These are phyloP conservation scores for Asterophora parasitica DNA, from an alignment of 768 basidiomycete species.

Conservation along the genomic window DNA sequence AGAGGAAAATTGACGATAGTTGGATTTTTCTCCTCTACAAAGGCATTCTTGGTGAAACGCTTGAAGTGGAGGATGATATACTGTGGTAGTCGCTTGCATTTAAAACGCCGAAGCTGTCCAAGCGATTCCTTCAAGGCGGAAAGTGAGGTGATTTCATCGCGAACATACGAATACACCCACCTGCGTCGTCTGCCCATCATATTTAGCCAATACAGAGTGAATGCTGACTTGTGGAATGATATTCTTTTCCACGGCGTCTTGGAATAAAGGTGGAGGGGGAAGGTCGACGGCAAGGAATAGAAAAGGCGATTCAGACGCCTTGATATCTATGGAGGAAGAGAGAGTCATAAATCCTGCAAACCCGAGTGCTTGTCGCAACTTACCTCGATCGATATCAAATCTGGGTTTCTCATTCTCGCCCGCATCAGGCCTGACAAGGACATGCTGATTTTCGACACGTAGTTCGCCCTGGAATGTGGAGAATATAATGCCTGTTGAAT, in stretches of 20 bases:
- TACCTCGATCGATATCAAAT: conserved; percentile 94
- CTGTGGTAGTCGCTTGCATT: conserved; percentile 82
- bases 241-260: conserved; percentile 94
- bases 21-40: conserved; percentile 98
- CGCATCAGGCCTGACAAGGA: conserved; percentile 75
- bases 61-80: conserved; percentile 96
- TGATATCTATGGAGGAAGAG: conserved; percentile 61
- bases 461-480: conserved; percentile 93
- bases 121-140: conserved; percentile 60
- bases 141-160: not conserved
- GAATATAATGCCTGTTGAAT: conserved; percentile 75
- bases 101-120: conserved; percentile 83
- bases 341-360: conserved; percentile 5
- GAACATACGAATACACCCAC: conserved; percentile 32
- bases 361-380: conserved; percentile 1
- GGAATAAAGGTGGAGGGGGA: conserved; percentile 96
- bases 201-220: conserved; percentile 86
- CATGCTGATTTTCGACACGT: conserved; percentile 89
- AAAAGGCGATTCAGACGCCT: conserved; percentile 82
- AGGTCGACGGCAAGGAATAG: conserved; percentile 94
- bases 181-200: conserved; percentile 88
- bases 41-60: conserved; percentile 92
- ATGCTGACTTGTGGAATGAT: conserved; percentile 98
- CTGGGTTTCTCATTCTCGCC: conserved; percentile 77
- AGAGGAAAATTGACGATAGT: conserved; percentile 98